A percentile compares a stretch with the other conserved stretches of the same genome.
Evolutionary conservation across 768 basidiomycete genomes (phyloP).

Genomic region (Chalciporus piperatus): DNA sequence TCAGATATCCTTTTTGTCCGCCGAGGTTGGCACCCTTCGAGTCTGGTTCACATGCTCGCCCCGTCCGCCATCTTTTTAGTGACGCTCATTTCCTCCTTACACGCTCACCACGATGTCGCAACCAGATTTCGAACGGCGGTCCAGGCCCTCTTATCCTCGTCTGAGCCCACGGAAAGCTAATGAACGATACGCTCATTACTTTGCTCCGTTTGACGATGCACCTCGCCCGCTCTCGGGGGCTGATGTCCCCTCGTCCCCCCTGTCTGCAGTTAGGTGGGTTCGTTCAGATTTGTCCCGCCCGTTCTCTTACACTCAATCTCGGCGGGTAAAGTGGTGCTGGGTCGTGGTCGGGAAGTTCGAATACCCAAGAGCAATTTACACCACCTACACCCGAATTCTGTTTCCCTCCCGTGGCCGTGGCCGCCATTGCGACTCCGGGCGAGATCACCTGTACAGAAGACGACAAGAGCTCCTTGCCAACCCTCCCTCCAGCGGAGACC

Average conservation of each 20-base stretch:
- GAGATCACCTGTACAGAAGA: not conserved
- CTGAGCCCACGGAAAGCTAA: too few relatives aligned
- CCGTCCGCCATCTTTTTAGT: too few relatives aligned
- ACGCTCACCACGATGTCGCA: too few relatives aligned
- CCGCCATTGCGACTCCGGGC: slow-evolving; percentile 11
- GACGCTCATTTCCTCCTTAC: too few relatives aligned
- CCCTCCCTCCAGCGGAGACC: not conserved
- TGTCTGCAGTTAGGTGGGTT: slow-evolving; percentile 26
- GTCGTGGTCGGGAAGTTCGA: slow-evolving; percentile 17
- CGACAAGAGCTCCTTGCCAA: not conserved
- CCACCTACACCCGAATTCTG: slow-evolving; percentile 21
- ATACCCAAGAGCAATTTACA: slow-evolving; percentile 8
- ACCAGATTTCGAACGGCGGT: too few relatives aligned
- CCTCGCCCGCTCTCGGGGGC: not conserved
- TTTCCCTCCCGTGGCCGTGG: slow-evolving; percentile 4
- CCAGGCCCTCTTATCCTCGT: too few relatives aligned
- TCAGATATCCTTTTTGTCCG: too few relatives aligned
- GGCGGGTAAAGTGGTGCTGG: not conserved
- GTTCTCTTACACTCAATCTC: not conserved
- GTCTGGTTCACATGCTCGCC: too few relatives aligned
- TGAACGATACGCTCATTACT: not conserved
- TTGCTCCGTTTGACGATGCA: too few relatives aligned
- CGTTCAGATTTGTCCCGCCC: not conserved
- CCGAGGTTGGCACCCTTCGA: too few relatives aligned
- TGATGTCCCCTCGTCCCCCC: slow-evolving; percentile 17